Base-by-base conservation (phyloP, 306 rosid species). In the Cicer arietinum region DNA sequence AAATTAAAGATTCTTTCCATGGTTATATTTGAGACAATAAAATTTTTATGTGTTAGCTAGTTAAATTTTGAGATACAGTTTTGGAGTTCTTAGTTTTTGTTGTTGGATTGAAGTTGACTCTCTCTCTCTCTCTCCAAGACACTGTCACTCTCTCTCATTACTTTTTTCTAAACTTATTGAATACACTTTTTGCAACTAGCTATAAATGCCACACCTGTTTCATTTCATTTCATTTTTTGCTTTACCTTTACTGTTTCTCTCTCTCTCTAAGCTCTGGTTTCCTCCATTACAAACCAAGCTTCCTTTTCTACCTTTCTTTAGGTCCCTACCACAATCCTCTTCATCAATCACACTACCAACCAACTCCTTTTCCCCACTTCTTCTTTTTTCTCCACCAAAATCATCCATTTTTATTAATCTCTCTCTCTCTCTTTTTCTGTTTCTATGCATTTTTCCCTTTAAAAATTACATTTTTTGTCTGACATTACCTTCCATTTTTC, bases 221-320 rank as follows among this genome's bases (percentile, higher is more conserved):
- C 76, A 51, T 77, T 69, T 57, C 76, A 51, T 77, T 69, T 63
- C 37, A 48, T 79, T 67, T 65, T 67, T 86, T 82, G 84, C 97
- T 88, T 82, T 86, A 2, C 75, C 96, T 84, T 87, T 83, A 87
- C 93, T 84, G 81, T 86, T 65, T 82, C 91, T 87, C 75, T 73
- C 52, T 72, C 76, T 70, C 74, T 68, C 69, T 77, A 30, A 3
- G 3, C 67, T 63, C 52, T 77, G 88, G 80, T 84, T 77, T 91
- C 90, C 93, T 89, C 90, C 96, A 84, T 89, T 91, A 71, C 96
- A 86, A 87, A 80, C 92, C 96, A 90, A 83, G 82, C 88, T 81
- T 83, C 82, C 93, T 89, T 89, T 90, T 93, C 85, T 92, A 88
- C 92, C 97, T 88, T 64, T 91, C 79, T 76, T 80, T 44, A 72